Evolutionary conservation across 345 rosid genomes (phyloP), one percentile per base, ranked within the genome.

Genomic region (Lepidium africanum): DNA sequence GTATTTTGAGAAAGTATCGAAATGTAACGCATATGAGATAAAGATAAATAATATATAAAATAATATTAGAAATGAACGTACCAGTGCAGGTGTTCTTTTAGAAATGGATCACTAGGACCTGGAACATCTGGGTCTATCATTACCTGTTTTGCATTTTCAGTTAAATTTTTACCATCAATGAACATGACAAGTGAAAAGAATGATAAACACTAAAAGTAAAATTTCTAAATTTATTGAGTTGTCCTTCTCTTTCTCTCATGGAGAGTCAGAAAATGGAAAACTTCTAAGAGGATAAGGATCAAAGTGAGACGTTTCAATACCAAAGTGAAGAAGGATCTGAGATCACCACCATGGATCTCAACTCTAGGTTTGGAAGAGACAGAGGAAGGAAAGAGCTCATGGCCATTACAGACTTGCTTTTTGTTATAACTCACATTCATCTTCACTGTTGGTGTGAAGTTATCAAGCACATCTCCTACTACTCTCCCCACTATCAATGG

Each of bases 91-190:
- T 86, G 86, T 60, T 86, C 91, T 71, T 79, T 83, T 10, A 77
- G 61, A 64, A 65, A 86, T 42, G 91, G 91, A 71, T 86, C 86
- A 72, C 88, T 84, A 54, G 91, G 91, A 52, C 91, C 85, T 43
- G 91, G 91, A 63, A 78, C 86, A 79, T 86, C 91, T 5, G 91
- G 91, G 69, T 86, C 91, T 11, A 83, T 61, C 91, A 86, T 81
- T 36, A 86, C 83, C 90, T 85, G 72, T 69, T 73, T 57, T 57
- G 53, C 56, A 59, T 51, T 63, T 27, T 32, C 19, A 56, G 62
- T 42, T 73, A 23, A 50, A 11, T 4, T 35, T 59, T 21, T 48
- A 69, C 21, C 46, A 47, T 63, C 4, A 63, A 40, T 10, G 27
- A n/a, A 10, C 14, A n/a, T 30, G 9, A 56, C 16, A 46, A 30